Evolutionary conservation across 768 basidiomycete genomes (phyloP), one percentile per base, ranked within the genome.

Genomic region (Tylopilus rubrobrunneus): DNA sequence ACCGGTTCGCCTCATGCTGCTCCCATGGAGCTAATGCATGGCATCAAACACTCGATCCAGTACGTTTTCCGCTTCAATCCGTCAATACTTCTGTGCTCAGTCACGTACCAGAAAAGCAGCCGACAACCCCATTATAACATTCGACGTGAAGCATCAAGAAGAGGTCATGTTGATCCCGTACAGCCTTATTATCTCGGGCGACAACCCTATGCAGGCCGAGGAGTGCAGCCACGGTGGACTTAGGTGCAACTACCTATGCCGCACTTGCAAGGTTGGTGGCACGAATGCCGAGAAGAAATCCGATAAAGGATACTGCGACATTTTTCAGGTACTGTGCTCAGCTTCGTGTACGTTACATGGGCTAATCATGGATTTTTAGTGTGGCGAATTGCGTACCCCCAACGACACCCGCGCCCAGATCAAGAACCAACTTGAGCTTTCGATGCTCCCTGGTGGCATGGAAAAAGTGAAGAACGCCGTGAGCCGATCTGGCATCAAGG

Each of bases 11-110:
- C 74, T 1, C 65, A 74, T 56, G 70, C 70, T 0, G 51, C 66
- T 1, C 67, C 68, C 0, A 57, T 70, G 63, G 73, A 75, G 46
- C 48, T 74, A 2, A 68, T 73, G 53, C 42, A 53, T 6, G 72
- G 59, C 0, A 19, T 75, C 0, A 64, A 64, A 45, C 62, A 69
- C 5, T 67, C 54, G 0, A 61, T 73, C 3, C 15, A 50, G 69
- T 71, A 50, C 2, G 8, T 46, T 31, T 19, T 19, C 19, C 19
- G 19, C 8, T 33, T 17, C 17, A 29, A 9, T 5, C 7, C 19
- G n/a, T 19, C 19, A 19, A 19, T 28, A 17, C 7, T 46, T 15
- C 33, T 25, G 19, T 21, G 19, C 23, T 14, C 15, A 44, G 12
- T 4, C 36, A 36, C 15, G 19, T 19, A 19, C 19, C 19, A 19